Percentiles rank a stretch among this genome's conserved stretches.
phyloP scores from a whole-genome alignment of 2,329 filamentous ascomycete genomes.

The Aspergillus hiratsukae region DNA sequence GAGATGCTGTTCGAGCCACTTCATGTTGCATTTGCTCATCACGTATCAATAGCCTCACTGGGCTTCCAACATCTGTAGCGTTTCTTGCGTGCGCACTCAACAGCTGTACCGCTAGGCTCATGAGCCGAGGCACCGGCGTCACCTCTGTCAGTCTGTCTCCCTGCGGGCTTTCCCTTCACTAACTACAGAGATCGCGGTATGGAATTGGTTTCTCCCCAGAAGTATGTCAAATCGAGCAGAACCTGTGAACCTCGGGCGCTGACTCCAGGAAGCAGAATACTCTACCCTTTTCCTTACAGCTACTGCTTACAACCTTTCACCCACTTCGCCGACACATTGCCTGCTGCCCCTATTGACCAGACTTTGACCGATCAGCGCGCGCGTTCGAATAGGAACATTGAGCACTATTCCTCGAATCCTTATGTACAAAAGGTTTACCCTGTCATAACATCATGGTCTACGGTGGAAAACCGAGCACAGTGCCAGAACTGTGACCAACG shows the following conservation, averaged over 20 bases:
- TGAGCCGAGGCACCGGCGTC: no score
- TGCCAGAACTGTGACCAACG: constrained; percentile 26
- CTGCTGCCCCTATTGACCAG: neutral
- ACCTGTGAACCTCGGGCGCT: neutral
- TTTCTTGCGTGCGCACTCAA: neutral
- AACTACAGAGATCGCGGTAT: neutral
- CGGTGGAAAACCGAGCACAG: constrained; percentile 21
- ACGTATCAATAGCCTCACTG: neutral
- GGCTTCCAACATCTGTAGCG: neutral
- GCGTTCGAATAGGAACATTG: no score
- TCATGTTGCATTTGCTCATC: neutral
- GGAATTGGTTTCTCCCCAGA: neutral
- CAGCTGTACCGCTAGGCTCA: no score
- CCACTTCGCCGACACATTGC: no score
- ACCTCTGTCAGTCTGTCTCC: no score
- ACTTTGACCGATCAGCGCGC: neutral
- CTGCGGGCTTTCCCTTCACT: neutral
- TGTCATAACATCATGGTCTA: constrained; percentile 22
- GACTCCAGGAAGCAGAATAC: neutral
- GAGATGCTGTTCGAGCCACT: neutral
- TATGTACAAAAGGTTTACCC: neutral
- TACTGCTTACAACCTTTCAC: no score
- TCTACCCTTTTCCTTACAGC: neutral
- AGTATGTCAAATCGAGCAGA: neutral
- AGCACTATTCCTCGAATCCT: no score